Evolutionary conservation across 805 yeast species (phyloP), one percentile per base, ranked within the genome.

Genomic region (Jamesozyma jinghongensis): DNA sequence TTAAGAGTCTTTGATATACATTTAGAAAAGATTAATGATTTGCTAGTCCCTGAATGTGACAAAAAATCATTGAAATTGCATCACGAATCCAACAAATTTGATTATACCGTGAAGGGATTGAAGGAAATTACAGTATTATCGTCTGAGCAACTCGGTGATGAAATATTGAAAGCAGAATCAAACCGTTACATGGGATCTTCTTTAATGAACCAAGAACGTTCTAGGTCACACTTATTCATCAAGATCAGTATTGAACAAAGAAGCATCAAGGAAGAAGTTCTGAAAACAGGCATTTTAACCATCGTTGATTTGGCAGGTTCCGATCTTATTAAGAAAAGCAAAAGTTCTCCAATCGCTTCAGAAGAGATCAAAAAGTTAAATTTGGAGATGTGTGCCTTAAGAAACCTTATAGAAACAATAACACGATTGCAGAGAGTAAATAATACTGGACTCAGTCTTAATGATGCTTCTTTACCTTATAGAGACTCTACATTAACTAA

Each of bases 341-440:
- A 76, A 80, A 30, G 77, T 1, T 61, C 75, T 0, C 92, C 92
- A 1, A 77, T 76, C 49, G 70, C 79, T 1, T 63, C 83, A 6
- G 88, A 85, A 54, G 96, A 87, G 51, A 86, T 94, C 1, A 83
- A 83, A 53, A 84, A 81, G 45, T 82, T 87, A 51, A 88, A 87
- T 59, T 71, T 77, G 33, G 83, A 95, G 1, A 68, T 85, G 30
- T 77, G 86, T 5, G 73, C 87, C 0, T 66, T 87, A 41, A 94
- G 95, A 3, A 77, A 79, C 57, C 94, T 86, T 13, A 85, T 87
- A 32, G 77, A 83, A 50, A 75, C 86, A 0, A 70, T 88, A 36
- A 80, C 94, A 3, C 25, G 30, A 2, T 17, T 22, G 8, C 11
- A 38, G 13, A 19, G 11, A 5, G 17, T 40, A 10, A 26, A 35